Base-by-base conservation (phyloP, 768 basidiomycete genomes). In the Russula ochroleuca region DNA sequence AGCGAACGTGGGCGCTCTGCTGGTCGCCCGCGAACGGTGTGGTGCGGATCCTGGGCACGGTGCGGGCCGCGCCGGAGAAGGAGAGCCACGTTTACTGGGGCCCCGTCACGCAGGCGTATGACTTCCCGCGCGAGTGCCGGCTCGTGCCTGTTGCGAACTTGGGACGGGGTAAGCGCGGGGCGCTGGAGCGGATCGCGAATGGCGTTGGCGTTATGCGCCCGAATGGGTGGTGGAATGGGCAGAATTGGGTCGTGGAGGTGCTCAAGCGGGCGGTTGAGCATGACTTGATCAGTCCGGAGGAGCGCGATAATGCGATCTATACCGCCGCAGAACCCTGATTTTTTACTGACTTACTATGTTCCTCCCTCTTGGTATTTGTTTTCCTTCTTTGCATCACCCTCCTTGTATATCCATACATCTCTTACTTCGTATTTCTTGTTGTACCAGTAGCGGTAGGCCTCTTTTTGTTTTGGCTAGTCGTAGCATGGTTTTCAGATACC, bases 211-310 rank as follows among this genome's bases (percentile, higher is more conserved):
- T 68, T 15, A 66, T 68, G 67, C 57, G 65, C 13, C 67, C 67
- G 11, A 68, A 68, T 2, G 67, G 67, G 21, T 68, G 67, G 67
- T 68, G 67, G 67, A 68, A 68, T 14, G 65, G 67, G 1, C 67
- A 68, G 65, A 68, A 68, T 35, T 68, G 67, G 67, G 61, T 68
- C 54, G 67, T 68, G 11, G 64, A 66, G 61, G 60, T 68, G 57
- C 57, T 68, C 33, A 66, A 61, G 52, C 45, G 57, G 10, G 67
- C 67, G 10, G 67, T 59, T 2, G 67, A 68, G 8, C 61, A 66
- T 25, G 67, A 66, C 43, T 47, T 68, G 60, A 66, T 68, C 31
- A 66, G 65, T 2, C 57, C 59, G 0, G 57, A 59, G 15, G 60
- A 68, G 31, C 59, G 65, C n/a, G 67, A 68, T 37, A 57, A 56